Conservation (phyloP, 2,329 filamentous ascomycete species). For the Ophiostoma sp. region DNA sequence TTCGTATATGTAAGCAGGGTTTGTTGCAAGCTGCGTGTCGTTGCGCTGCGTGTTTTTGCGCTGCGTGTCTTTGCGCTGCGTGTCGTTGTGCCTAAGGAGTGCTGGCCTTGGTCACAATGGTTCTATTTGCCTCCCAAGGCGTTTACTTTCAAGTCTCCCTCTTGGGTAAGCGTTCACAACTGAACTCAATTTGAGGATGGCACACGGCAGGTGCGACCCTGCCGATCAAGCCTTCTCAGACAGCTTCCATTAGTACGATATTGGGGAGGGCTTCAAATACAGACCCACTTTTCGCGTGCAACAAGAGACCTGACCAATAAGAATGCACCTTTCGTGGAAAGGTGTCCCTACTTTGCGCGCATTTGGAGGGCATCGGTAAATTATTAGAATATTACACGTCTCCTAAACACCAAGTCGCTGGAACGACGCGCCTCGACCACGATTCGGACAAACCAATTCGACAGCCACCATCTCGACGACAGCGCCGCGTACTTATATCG, state of each 20-base stretch:
- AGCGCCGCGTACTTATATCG: background rate
- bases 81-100: background rate
- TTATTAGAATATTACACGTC: background rate
- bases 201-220: background rate
- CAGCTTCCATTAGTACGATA: background rate
- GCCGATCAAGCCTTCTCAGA: background rate
- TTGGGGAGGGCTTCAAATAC: background rate
- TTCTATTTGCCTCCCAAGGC: no score
- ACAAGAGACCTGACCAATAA: constrained; percentile 2
- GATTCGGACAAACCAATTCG: background rate
- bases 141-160: no score
- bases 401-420: constrained; percentile 2
- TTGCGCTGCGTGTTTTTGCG: no score
- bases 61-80: background rate
- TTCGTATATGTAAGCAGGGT: background rate
- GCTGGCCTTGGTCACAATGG: no score
- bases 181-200: background rate
- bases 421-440: constrained; percentile 4
- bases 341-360: constrained; percentile 14
- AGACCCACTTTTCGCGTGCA: background rate
- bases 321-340: background rate
- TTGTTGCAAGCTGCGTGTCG: background rate
- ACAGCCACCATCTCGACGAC: background rate
- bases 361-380: constrained; percentile 10
- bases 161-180: background rate